Percentiles rank a stretch among this genome's conserved stretches.
These are phyloP conservation scores for Colletotrichum acutatum DNA, from an alignment of 2,329 filamentous ascomycete species.

Conservation along the genomic window DNA sequence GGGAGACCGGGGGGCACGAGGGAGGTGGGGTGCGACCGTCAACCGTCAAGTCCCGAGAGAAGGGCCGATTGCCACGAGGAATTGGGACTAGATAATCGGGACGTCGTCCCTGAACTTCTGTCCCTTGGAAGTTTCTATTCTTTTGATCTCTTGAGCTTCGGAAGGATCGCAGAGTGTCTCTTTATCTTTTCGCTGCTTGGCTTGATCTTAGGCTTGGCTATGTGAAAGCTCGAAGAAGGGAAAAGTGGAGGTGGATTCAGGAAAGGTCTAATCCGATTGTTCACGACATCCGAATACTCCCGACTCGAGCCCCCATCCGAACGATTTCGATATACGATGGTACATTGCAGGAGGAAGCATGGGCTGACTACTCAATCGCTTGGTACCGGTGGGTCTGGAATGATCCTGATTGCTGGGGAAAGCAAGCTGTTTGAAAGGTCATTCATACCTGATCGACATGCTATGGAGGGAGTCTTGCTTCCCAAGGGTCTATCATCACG, in stretches of 20 bases:
- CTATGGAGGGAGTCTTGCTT: no score
- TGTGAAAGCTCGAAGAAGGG: no score
- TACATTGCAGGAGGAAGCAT: neutral
- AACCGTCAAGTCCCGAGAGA: constrained; percentile 34
- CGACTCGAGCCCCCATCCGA: neutral
- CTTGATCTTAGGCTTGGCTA: no score
- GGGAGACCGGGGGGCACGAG: neutral
- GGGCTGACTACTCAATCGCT: no score
- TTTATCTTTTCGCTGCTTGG: neutral
- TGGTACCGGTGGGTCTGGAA: neutral
- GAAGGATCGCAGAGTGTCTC: no score
- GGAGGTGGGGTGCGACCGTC: neutral
- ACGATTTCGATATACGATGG: neutral
- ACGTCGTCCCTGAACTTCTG: constrained; percentile 19
- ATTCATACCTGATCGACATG: no score
- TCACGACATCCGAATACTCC: neutral
- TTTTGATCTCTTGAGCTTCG: neutral
- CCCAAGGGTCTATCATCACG: no score
- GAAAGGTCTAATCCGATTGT: neutral
- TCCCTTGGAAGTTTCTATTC: neutral
- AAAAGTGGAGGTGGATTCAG: no score
- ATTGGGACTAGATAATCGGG: constrained; percentile 32
- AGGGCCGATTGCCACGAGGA: constrained; percentile 32
- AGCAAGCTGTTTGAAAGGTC: no score
- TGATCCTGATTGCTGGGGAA: no score